Conservation (phyloP, 169 alveolate genomes). For the Plasmodium yoelii region DNA sequence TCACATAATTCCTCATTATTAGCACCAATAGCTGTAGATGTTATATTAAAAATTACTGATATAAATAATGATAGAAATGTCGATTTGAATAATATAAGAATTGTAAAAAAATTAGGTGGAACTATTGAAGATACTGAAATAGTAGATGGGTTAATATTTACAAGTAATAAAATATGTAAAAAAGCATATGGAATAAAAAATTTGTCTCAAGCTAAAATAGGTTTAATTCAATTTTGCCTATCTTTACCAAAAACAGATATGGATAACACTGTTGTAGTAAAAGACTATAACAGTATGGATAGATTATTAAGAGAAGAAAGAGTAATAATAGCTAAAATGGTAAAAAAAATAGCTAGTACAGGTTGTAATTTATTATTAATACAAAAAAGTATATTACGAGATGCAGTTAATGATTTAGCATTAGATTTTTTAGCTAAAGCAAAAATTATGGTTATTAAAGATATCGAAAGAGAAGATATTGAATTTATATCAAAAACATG, state of each 20-base stretch:
- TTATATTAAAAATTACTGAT: conserved; percentile 91
- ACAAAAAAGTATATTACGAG: conserved; percentile 98
- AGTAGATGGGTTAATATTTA: conserved; percentile 98
- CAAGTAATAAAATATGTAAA: conserved; percentile 95
- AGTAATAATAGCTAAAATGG: conserved; percentile 95
- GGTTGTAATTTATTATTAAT: conserved; percentile 99
- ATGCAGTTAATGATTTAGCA: conserved; percentile 97
- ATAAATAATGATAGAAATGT: conserved; percentile 87
- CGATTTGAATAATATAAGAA: conserved; percentile 91
- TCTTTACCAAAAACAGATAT: conserved; percentile 99
- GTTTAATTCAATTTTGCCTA: conserved; percentile 98
- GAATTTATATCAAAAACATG: conserved; percentile 95
- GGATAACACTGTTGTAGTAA: conserved; percentile 96
- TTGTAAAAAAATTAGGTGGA: conserved; percentile 97
- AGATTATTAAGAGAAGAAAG: conserved; percentile 98
- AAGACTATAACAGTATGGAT: conserved; percentile 93
- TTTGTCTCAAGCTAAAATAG: conserved; percentile 95
- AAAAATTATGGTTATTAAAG: conserved; percentile 97
- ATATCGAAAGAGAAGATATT: conserved; percentile 98
- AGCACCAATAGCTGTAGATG: conserved; percentile 99
- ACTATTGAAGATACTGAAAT: conserved; percentile 99
- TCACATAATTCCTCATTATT: conserved; percentile 95
- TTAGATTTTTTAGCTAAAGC: conserved; percentile 98
- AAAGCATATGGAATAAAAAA: conserved; percentile 97
- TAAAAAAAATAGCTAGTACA: conserved; percentile 97